phyloP scores from a whole-genome alignment of 129 eudicot genomes.

The Scalesia atractyloides region DNA sequence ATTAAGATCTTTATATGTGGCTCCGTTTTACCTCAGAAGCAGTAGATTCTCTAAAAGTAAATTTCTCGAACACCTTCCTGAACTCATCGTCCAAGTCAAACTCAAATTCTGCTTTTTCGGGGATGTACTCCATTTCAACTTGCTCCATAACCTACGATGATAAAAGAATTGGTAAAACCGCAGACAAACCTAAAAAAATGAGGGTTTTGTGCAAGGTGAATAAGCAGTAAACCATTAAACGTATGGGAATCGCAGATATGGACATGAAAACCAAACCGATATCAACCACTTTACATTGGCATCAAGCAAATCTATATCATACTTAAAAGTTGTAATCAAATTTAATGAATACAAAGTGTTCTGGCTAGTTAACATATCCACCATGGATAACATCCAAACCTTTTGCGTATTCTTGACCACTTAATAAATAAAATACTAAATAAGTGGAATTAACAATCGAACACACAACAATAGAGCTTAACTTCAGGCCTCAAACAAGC shows the following conservation, averaged over 20 bases:
- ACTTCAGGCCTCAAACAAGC: background rate
- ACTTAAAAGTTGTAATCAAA: background rate
- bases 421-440: background rate
- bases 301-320: constrained; percentile 14
- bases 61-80: constrained; percentile 84
- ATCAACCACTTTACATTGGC: constrained; percentile 15
- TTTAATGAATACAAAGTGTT: background rate
- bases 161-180: background rate
- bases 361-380: background rate
- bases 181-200: background rate
- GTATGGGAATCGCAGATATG: background rate
- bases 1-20: background rate
- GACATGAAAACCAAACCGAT: constrained; percentile 10
- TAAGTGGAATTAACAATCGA: background rate
- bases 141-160: constrained; percentile 47
- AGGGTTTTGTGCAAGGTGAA: constrained; percentile 13
- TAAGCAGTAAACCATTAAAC: background rate
- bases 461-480: background rate
- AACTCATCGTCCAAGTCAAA: constrained; percentile 77
- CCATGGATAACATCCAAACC: background rate
- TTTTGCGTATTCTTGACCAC: background rate
- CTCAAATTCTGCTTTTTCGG: constrained; percentile 77
- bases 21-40: constrained; percentile 63
- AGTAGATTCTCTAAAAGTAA: constrained; percentile 55
- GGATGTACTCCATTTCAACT: constrained; percentile 81